A percentile compares a stretch with the other conserved stretches of the same genome.
phyloP scores from a whole-genome alignment of 805 yeast species.

The Zygotorulaspora florentina region DNA sequence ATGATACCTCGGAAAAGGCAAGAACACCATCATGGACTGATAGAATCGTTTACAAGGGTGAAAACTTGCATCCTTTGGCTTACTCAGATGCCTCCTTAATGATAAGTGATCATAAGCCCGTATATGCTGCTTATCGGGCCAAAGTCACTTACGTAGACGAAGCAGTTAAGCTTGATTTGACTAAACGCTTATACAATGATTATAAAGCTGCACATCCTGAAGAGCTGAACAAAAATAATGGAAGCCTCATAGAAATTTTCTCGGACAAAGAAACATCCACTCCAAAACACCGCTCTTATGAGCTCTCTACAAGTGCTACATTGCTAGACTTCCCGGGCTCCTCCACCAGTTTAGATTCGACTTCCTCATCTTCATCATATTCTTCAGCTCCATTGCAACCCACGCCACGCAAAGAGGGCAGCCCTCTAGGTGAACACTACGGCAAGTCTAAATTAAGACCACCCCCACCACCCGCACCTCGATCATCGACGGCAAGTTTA shows the following conservation, averaged over 20 bases:
- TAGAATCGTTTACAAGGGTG: slow-evolving; percentile 67
- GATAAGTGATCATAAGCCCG: slow-evolving; percentile 91
- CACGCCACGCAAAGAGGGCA: slow-evolving; percentile 9
- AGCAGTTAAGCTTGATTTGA: slow-evolving; percentile 48
- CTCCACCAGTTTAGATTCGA: slow-evolving; percentile 1
- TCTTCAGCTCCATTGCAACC: slow-evolving; percentile 16
- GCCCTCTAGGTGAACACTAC: slow-evolving; percentile 6
- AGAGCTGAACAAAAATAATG: slow-evolving; percentile 16
- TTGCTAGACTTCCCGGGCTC: slow-evolving; percentile 11
- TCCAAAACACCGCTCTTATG: slow-evolving; percentile 5
- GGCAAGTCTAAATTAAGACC: slow-evolving; percentile 18
- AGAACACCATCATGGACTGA: slow-evolving; percentile 98
- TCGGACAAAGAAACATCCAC: slow-evolving; percentile 6
- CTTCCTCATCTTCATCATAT: slow-evolving; percentile 8
- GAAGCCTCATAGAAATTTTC: slow-evolving; percentile 8
- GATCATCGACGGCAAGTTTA: slow-evolving; percentile 4
- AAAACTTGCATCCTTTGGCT: slow-evolving; percentile 53
- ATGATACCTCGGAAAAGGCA: slow-evolving; percentile 88
- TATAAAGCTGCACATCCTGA: slow-evolving; percentile 42
- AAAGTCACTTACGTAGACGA: slow-evolving; percentile 68
- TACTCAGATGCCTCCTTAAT: slow-evolving; percentile 63
- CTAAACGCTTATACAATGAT: slow-evolving; percentile 55
- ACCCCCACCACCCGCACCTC: slow-evolving; percentile 21
- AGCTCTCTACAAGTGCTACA: slow-evolving; percentile 7
- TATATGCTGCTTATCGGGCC: slow-evolving; percentile 71